Conservation (phyloP, 805 yeast species). For the Schwanniomyces vanrijiae region DNA sequence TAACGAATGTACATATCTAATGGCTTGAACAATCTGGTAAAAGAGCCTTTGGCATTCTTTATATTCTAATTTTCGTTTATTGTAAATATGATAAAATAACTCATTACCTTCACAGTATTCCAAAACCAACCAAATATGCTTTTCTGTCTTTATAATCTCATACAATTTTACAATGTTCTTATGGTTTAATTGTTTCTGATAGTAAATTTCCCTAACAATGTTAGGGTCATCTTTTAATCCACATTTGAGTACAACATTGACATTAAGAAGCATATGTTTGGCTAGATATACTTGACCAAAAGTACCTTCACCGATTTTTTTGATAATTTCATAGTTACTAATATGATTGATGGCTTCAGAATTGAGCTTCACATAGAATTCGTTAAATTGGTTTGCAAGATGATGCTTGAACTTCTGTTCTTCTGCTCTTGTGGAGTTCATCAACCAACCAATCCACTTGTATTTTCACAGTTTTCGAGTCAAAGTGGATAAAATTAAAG, state of each 20-base stretch:
- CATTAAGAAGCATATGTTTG: conserved; percentile 66
- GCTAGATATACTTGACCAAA: conserved; percentile 93
- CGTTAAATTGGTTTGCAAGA: conserved; percentile 65
- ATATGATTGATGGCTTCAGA: conserved; percentile 57
- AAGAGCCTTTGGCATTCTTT: conserved; percentile 55
- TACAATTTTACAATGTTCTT: conserved; percentile 81
- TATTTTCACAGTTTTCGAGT: neutral
- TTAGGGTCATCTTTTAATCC: conserved; percentile 79
- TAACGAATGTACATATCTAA: conserved; percentile 71
- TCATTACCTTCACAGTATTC: conserved; percentile 89
- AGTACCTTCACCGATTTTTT: conserved; percentile 86
- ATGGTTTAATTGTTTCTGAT: conserved; percentile 80
- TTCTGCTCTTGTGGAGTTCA: conserved; percentile 8
- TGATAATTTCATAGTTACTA: conserved; percentile 75
- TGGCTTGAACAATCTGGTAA: conserved; percentile 64
- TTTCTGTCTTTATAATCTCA: conserved; percentile 82
- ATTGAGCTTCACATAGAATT: conserved; percentile 46
- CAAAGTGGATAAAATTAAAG: conserved; percentile 5
- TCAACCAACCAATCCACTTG: neutral
- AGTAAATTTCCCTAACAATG: conserved; percentile 85
- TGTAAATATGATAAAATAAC: conserved; percentile 64
- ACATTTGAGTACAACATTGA: conserved; percentile 79
- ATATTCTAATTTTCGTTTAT: conserved; percentile 47
- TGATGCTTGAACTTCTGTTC: conserved; percentile 47
- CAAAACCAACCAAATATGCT: conserved; percentile 78